A percentile compares a stretch with the other conserved stretches of the same genome.
phyloP scores from a whole-genome alignment of 371 early-diverging fungal genomes.

The Mortierella sp. region DNA sequence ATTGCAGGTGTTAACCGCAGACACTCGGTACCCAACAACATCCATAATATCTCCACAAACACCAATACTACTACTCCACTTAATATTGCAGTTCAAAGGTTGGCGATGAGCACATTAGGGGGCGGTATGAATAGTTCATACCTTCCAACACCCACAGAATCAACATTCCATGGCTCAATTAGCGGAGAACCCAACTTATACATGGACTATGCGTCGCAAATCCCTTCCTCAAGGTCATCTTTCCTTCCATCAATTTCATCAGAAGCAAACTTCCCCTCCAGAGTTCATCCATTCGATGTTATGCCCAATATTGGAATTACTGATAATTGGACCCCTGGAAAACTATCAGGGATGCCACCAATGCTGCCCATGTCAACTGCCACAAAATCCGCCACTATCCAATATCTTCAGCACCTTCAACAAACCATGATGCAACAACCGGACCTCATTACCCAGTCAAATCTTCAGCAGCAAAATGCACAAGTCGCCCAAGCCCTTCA shows the following conservation, averaged over 20 bases:
- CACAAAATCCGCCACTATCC: slow-evolving; percentile 30
- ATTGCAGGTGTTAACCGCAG: slow-evolving; percentile 14
- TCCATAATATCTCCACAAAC: neutral
- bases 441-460: neutral
- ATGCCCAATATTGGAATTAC: neutral
- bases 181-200: neutral
- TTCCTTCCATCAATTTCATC: slow-evolving; percentile 19
- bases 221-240: neutral
- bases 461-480: slow-evolving; percentile 5
- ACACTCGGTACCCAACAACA: slow-evolving; percentile 29
- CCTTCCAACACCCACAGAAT: slow-evolving; percentile 37
- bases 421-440: slow-evolving; percentile 27
- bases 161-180: slow-evolving; percentile 9
- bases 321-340: slow-evolving; percentile 8
- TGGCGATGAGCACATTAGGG: slow-evolving; percentile 8
- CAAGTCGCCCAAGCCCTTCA: neutral
- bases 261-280: slow-evolving; percentile 16
- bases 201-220: slow-evolving; percentile 12
- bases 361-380: slow-evolving; percentile 23
- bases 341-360: slow-evolving; percentile 5
- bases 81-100: slow-evolving; percentile 7
- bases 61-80: neutral
- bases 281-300: slow-evolving; percentile 33
- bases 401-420: slow-evolving; percentile 43
- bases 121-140: slow-evolving; percentile 9